Percentiles rank a stretch among this genome's conserved stretches.
phyloP scores from a whole-genome alignment of 164 flowering plant species.

The Magnolia officinalis region DNA sequence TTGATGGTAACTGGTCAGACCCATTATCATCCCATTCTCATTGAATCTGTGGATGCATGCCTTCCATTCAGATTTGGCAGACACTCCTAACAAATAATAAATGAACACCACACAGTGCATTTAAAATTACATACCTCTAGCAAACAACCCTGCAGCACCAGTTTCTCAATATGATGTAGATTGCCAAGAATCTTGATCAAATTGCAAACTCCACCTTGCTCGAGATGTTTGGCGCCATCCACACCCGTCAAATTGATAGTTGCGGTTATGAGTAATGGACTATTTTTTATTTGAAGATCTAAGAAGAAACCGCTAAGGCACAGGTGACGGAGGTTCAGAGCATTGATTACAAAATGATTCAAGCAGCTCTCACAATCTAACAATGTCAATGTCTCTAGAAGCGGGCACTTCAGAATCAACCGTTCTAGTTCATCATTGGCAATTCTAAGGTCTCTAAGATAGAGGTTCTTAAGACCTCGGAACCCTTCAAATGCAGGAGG shows the following conservation, averaged over 20 bases:
- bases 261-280: too few relatives aligned
- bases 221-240: too few relatives aligned
- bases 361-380: slow-evolving; percentile 41
- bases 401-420: slow-evolving; percentile 17
- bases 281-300: too few relatives aligned
- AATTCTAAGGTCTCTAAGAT: neutral
- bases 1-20: too few relatives aligned
- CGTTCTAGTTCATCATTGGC: neutral
- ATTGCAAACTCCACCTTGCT: slow-evolving; percentile 16
- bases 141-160: slow-evolving; percentile 46
- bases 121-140: slow-evolving; percentile 30
- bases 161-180: slow-evolving; percentile 45
- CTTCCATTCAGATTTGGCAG: too few relatives aligned
- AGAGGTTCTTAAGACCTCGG: neutral
- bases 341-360: slow-evolving; percentile 29
- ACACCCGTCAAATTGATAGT: too few relatives aligned
- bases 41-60: too few relatives aligned
- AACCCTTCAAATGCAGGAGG: neutral
- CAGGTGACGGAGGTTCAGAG: too few relatives aligned
- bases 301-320: too few relatives aligned
- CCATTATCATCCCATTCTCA: too few relatives aligned
- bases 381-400: slow-evolving; percentile 41
- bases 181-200: slow-evolving; percentile 39
- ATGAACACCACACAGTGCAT: neutral
- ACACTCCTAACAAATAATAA: too few relatives aligned